These are phyloP conservation scores for Lasiodiplodia sp. DNA, from an alignment of 2,329 filamentous ascomycete species.

Conservation along the genomic window DNA sequence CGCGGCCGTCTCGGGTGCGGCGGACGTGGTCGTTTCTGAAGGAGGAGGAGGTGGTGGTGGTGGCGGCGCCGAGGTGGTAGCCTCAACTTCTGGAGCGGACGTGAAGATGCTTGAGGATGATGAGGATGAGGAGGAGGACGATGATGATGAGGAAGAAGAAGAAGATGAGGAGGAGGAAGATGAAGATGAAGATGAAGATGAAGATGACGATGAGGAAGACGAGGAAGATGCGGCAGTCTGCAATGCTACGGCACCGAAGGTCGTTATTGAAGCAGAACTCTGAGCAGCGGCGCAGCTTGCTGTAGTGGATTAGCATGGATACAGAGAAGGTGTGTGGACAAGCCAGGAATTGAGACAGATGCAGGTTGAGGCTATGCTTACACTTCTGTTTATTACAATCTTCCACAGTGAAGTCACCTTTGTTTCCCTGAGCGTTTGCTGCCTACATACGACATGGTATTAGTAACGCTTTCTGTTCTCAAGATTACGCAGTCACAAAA, in stretches of 20 bases:
- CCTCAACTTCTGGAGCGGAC: slow-evolving; percentile 2
- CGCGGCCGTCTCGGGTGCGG: not conserved
- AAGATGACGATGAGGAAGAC: not conserved
- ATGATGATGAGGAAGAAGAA: not conserved
- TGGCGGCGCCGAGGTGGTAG: slow-evolving; percentile 11
- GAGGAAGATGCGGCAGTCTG: slow-evolving; percentile 7
- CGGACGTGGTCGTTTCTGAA: not conserved
- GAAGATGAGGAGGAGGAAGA: slow-evolving; percentile 8
- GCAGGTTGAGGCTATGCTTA: not conserved
- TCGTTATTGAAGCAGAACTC: slow-evolving; percentile 11
- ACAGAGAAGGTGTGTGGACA: not conserved
- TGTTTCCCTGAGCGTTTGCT: slow-evolving; percentile 24
- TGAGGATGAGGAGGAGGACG: not conserved
- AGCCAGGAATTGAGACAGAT: too few relatives aligned
- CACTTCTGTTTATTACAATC: slow-evolving; percentile 23
- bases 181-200: slow-evolving; percentile 2
- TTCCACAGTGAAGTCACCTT: slow-evolving; percentile 22
- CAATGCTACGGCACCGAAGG: slow-evolving; percentile 18
- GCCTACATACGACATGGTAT: not conserved
- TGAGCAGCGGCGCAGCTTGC: slow-evolving; percentile 8
- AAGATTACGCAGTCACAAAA: too few relatives aligned
- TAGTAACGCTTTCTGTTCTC: not conserved
- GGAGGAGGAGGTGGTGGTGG: not conserved
- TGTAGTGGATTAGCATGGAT: not conserved
- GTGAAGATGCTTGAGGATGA: not conserved